Evolutionary conservation across 2,329 filamentous ascomycete genomes (phyloP), one percentile per base, ranked within the genome.

Genomic region (Cercospora janseana): DNA sequence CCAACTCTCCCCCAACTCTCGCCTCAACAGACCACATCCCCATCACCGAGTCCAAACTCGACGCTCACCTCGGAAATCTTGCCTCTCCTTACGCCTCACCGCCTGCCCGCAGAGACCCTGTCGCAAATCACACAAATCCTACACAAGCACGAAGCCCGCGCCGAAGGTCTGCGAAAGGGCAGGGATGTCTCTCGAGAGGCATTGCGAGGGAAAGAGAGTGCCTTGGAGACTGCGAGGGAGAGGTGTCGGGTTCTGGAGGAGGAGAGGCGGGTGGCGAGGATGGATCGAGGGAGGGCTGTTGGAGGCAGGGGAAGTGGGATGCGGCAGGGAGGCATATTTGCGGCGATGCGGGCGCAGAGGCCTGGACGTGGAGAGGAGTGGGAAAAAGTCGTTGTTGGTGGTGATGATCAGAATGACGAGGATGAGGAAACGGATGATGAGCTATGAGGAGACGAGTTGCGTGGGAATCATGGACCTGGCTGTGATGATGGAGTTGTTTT

Each of bases 141-240:
- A 24, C 72, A 76, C 27, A 77, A 70, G 35, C 76, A 87, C 56
- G 78, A 80, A 12, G 69, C 82, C 44, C 77, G 75, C 44, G 75
- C 77, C 0, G 79, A 78, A 60, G 87, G 86, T 0, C 74, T 87
- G 15, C 73, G 75, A 29, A 78, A 78, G 54, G 85, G 85, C 0
- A 74, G 86, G 2, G 86, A 92, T 52, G 78, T 85, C 5, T 77
- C 79, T 3, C 72, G 87, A n/a, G 66, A 79, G 6, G 79, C 77
- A 3, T 63, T 88, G 26, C 82, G 80, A 62, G 74, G 76, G 4
- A 83, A 83, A 56, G 84, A 92, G 72, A 69, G 80, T 64, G 71
- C 82, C 70, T 73, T 86, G 66, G 69, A 76, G 67, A 74, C 87
- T 67, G 70, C 95, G 70, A 78, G 83, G 72, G 72, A 87, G 64